Base-by-base conservation (phyloP, 352 stramenopile species). In the Peronospora belbahrii region DNA sequence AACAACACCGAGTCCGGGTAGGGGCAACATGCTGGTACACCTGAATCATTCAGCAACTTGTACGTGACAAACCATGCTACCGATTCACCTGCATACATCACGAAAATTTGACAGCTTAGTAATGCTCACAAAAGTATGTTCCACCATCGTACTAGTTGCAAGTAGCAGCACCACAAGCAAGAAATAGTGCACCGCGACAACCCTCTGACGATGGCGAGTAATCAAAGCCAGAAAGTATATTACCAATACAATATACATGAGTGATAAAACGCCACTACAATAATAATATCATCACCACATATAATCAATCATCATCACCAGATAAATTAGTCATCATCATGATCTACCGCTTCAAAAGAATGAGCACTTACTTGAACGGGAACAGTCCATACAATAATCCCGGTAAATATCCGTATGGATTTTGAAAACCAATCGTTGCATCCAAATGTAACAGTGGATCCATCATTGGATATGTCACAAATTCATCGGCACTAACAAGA, bases 141-240 rank as follows among this genome's bases (percentile, higher is more conserved):
- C 20, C 39, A 32, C 10, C 28, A 7, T 18, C 37, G 13, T 59
- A 86, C 76, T 60, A 6, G 82, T 90, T 23, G 82, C 67, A 7
- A 95, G 59, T 0, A 93, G 39, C 30, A 96, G 49, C 36, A 95
- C 83, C 0, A 61, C 50, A 7, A 95, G 49, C 18, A 95, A 62
- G 37, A 91, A 84, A 39, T 82, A 94, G 45, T 96, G 85, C 49
- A 92, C 71, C 2, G 74, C 62, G 20, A 95, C 67, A n/a, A 77
- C 59, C n/a, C 72, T 77, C 14, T 71, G 52, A 18, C 85, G 81
- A 36, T 94, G 70, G 9, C 67, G 67, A 33, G 65, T 77, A 41
- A 93, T 75, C 20, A 90, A 55, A 10, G 71, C 33, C 33, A 84
- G 46, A 52, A 94, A 95, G 33, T 64, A 67, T n/a, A 77, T 47